A percentile compares a stretch with the other conserved stretches of the same genome.
Conservation (phyloP, 371 early-diverging fungal species). For the Actinomucor elegans region DNA sequence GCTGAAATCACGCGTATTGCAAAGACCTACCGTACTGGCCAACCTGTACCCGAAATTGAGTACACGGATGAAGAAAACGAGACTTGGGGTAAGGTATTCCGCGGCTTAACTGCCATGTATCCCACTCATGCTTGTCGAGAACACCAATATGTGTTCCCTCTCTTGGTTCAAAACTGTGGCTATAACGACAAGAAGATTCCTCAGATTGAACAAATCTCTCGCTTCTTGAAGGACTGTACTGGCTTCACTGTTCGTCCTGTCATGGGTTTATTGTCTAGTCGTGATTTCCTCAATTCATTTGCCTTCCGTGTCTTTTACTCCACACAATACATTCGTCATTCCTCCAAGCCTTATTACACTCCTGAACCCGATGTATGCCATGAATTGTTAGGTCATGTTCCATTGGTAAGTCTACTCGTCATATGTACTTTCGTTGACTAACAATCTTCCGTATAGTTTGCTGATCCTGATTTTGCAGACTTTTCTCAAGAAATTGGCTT, state of each 20-base stretch:
- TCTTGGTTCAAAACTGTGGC: constrained; percentile 91
- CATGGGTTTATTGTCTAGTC: constrained; percentile 90
- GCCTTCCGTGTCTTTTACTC: constrained; percentile 97
- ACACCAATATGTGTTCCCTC: constrained; percentile 87
- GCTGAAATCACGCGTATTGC: constrained; percentile 87
- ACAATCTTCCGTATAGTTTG: constrained; percentile 55
- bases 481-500: constrained; percentile 96
- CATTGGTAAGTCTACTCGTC: constrained; percentile 28
- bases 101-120: constrained; percentile 76
- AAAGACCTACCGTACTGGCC: constrained; percentile 80
- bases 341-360: constrained; percentile 89
- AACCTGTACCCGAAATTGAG: constrained; percentile 81
- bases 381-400: constrained; percentile 81
- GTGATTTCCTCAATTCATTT: constrained; percentile 96
- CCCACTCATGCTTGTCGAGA: constrained; percentile 91
- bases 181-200: constrained; percentile 87
- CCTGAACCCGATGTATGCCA: constrained; percentile 95
- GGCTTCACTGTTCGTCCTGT: constrained; percentile 96
- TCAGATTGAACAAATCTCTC: constrained; percentile 89
- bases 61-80: constrained; percentile 82
- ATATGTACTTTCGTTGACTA: not conserved
- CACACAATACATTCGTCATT: constrained; percentile 96
- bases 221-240: constrained; percentile 94
- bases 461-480: constrained; percentile 95
- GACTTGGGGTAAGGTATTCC: constrained; percentile 88